Percentiles rank a stretch among this genome's conserved stretches.
phyloP scores from a whole-genome alignment of 371 early-diverging fungal species.

The Amoeboaphelidium occidentale region DNA sequence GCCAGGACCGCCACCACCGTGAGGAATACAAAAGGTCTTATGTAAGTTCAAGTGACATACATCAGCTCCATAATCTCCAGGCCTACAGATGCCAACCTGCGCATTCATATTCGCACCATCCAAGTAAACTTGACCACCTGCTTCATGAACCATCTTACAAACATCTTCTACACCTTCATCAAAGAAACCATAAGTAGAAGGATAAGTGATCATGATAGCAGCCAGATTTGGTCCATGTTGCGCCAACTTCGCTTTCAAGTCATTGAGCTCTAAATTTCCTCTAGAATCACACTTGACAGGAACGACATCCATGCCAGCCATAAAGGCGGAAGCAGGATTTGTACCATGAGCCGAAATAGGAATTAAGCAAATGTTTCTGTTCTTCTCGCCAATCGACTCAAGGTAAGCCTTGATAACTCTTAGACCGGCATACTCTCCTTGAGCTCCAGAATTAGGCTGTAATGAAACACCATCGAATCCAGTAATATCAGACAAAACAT shows the following conservation, averaged over 20 bases:
- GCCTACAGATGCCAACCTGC: slow-evolving; percentile 80
- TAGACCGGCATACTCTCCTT: slow-evolving; percentile 92
- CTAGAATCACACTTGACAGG: slow-evolving; percentile 64
- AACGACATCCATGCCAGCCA: slow-evolving; percentile 84
- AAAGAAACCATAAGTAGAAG: slow-evolving; percentile 91
- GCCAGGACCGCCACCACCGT: slow-evolving; percentile 95
- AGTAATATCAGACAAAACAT: slow-evolving; percentile 66
- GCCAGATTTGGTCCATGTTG: slow-evolving; percentile 58
- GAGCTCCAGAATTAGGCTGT: slow-evolving; percentile 93
- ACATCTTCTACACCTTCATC: slow-evolving; percentile 66
- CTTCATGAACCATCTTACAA: slow-evolving; percentile 55
- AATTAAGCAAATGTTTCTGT: slow-evolving; percentile 78
- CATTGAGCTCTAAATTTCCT: slow-evolving; percentile 72
- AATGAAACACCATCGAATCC: slow-evolving; percentile 76
- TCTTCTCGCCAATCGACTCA: slow-evolving; percentile 41
- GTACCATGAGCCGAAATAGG: slow-evolving; percentile 96
- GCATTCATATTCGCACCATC: slow-evolving; percentile 97
- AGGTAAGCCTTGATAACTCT: slow-evolving; percentile 77
- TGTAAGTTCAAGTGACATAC: slow-evolving; percentile 95
- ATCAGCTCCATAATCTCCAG: slow-evolving; percentile 89
- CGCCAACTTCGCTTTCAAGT: slow-evolving; percentile 58
- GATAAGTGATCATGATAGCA: slow-evolving; percentile 92
- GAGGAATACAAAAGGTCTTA: slow-evolving; percentile 95
- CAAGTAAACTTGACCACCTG: slow-evolving; percentile 95
- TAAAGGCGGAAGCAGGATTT: slow-evolving; percentile 93